phyloP scores from a whole-genome alignment of 129 eudicot genomes.

The Escallonia herrerae region DNA sequence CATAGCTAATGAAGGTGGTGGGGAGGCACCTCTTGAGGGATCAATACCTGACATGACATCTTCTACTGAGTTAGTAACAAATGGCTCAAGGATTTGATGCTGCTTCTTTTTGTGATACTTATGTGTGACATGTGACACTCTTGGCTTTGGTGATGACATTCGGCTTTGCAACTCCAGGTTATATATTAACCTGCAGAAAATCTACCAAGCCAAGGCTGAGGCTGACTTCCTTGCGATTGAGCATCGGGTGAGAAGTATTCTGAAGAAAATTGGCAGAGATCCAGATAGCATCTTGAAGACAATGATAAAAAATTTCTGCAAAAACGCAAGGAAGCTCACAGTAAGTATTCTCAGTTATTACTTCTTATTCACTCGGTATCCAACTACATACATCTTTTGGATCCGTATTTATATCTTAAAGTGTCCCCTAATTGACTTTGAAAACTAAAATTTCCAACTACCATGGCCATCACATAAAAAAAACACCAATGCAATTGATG shows the following conservation, averaged over 20 bases:
- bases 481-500: neutral
- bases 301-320: slow-evolving; percentile 72
- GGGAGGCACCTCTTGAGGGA: slow-evolving; percentile 97
- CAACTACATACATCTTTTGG: no score
- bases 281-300: slow-evolving; percentile 64
- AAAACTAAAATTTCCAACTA: neutral
- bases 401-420: neutral
- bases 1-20: slow-evolving; percentile 87
- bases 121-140: neutral
- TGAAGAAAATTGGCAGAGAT: slow-evolving; percentile 86
- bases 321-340: slow-evolving; percentile 81
- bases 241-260: slow-evolving; percentile 50
- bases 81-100: neutral
- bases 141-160: slow-evolving; percentile 3
- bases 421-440: neutral
- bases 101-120: neutral
- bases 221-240: slow-evolving; percentile 75
- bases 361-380: neutral
- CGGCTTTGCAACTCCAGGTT: slow-evolving; percentile 36
- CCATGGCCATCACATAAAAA: neutral
- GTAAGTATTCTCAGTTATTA: slow-evolving; percentile 34
- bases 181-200: slow-evolving; percentile 80
- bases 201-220: slow-evolving; percentile 97
- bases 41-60: slow-evolving; percentile 99
- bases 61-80: slow-evolving; percentile 74